These are phyloP conservation scores for Capsella bursapastoris DNA, from an alignment of 345 rosid genomes.

Conservation along the genomic window DNA sequence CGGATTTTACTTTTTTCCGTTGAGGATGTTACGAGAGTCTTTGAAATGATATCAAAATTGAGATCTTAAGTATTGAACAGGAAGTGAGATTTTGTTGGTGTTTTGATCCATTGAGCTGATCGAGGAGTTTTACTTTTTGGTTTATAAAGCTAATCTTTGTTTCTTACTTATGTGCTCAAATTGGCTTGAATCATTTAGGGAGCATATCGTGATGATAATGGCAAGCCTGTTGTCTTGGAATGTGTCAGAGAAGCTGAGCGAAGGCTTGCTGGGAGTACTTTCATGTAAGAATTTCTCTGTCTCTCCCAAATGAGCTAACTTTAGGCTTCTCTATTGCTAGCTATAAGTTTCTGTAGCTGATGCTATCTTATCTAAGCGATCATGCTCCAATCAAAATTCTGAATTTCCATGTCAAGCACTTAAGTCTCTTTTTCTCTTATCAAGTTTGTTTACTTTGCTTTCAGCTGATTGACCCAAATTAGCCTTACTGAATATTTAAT, in stretches of 20 bases:
- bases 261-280: conserved; percentile 72
- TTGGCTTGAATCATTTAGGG: conserved; percentile 49
- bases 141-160: conserved; percentile 12
- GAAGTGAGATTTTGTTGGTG: neutral
- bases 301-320: neutral
- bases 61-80: neutral
- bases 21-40: neutral
- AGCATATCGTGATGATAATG: conserved; percentile 93
- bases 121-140: conserved; percentile 2
- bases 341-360: neutral
- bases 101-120: neutral
- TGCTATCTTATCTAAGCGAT: neutral
- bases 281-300: conserved; percentile 59
- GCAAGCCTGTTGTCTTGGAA: conserved; percentile 89
- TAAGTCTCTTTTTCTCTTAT: neutral
- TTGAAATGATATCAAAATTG: neutral
- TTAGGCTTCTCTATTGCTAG: neutral
- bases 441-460: neutral
- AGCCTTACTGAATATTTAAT: neutral
- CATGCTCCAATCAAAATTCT: neutral
- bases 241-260: conserved; percentile 94
- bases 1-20: neutral
- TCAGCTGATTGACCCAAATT: neutral
- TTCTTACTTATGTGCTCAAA: neutral
- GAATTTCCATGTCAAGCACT: too few relatives aligned